Evolutionary conservation across 805 yeast species (phyloP).

Genomic region (Monosporozyma unispora): DNA sequence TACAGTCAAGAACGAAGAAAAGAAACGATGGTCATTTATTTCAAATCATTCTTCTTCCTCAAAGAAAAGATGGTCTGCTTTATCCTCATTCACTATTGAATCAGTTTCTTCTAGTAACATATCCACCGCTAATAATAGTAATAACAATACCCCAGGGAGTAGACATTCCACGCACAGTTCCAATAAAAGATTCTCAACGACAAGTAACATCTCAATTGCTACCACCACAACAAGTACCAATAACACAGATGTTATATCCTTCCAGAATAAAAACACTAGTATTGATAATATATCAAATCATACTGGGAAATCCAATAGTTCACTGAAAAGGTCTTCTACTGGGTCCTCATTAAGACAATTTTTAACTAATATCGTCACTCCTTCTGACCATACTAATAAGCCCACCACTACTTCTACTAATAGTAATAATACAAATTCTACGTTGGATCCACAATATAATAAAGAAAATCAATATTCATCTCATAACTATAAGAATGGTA

Average conservation of each 20-base stretch:
- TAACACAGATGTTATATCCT: background rate
- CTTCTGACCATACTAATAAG: conserved; percentile 9
- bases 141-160: background rate
- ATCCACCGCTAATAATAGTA: background rate
- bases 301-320: background rate
- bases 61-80: conserved; percentile 27
- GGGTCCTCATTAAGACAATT: conserved; percentile 27
- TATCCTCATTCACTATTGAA: conserved; percentile 20
- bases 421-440: background rate
- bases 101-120: background rate
- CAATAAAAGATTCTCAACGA: conserved; percentile 11
- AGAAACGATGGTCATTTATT: conserved; percentile 26
- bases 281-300: background rate
- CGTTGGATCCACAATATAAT: background rate
- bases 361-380: conserved; percentile 19
- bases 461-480: background rate
- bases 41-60: conserved; percentile 22
- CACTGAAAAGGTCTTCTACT: conserved; percentile 24
- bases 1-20: conserved; percentile 8
- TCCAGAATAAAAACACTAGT: background rate
- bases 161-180: conserved; percentile 11
- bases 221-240: conserved; percentile 1
- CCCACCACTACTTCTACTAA: conserved; percentile 4
- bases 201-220: conserved; percentile 3
- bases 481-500: background rate